phyloP scores from a whole-genome alignment of 441 rosid genomes.

The Euphorbia corollata region DNA sequence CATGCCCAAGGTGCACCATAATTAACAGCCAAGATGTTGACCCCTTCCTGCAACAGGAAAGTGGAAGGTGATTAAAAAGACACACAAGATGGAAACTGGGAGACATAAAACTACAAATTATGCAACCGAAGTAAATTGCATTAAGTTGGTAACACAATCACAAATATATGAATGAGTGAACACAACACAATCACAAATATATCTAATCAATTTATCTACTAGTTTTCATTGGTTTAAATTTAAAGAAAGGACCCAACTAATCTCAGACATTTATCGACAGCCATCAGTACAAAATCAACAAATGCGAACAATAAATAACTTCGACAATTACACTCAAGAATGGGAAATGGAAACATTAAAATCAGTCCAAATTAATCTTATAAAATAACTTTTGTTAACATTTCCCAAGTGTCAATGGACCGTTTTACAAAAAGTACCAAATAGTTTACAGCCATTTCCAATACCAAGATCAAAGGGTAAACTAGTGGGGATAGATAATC shows the following conservation, averaged over 20 bases:
- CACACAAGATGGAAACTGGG: neutral
- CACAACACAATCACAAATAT: neutral
- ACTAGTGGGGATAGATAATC: neutral
- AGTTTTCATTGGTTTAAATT: neutral
- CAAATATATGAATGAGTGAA: neutral
- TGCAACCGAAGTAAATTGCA: slow-evolving; percentile 4
- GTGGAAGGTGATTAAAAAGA: neutral
- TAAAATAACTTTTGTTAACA: neutral
- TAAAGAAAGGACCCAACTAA: neutral
- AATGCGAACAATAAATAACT: neutral
- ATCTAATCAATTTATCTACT: neutral
- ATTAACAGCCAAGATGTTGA: slow-evolving; percentile 71
- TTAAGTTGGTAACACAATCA: neutral
- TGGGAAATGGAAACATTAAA: neutral
- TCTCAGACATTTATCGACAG: neutral
- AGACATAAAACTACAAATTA: neutral
- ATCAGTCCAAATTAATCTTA: neutral
- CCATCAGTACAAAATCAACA: neutral
- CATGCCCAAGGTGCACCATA: slow-evolving; percentile 88
- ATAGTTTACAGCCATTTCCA: neutral
- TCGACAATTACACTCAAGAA: neutral
- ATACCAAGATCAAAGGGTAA: neutral
- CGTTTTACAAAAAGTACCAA: neutral
- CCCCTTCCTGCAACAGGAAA: slow-evolving; percentile 59
- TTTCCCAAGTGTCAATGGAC: neutral